Base-by-base conservation (phyloP, 257 asterid genomes). In the Cinchona pubescens region DNA sequence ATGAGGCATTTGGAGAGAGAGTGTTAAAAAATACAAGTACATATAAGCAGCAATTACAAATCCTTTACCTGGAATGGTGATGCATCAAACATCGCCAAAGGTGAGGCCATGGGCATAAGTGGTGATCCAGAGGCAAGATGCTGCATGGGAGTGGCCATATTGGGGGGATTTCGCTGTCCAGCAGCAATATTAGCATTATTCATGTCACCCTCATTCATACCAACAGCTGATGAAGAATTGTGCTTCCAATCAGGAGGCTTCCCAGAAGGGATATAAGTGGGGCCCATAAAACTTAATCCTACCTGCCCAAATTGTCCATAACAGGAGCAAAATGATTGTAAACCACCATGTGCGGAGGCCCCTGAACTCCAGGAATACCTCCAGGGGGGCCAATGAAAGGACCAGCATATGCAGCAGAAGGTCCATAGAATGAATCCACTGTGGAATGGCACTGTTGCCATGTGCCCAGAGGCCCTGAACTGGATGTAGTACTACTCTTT, bases 281-380 rank as follows among this genome's bases (percentile, higher is more conserved):
- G 79, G 76, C 99, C 98, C 98, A 95, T 91, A 80, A 90, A 92
- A 87, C 98, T 92, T 87, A 95, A 84, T 80, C 99, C 98, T 61
- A 95, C 96, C 84, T 89, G 99, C 43, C 99, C 98, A 68, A 87
- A 95, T 76, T 91, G 99, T 78, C 97, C 97, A n/a, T n/a, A 75
- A 92, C 96, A 23, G 99, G 98, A 70, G 97, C 91, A 90, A 95
- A 95, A 88, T 92, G 99, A 79, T 95, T 92, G 69, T 92, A 95
- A 69, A 95, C 96, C 79, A 92, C 99, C 98, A 95, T 91, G 77
- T 94, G 98, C 1, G 98, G 96, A 38, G 93, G 89, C 21, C 93
- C 97, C 78, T 89, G 97, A 82, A 92, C 96, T 77, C 98, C 99
- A 73, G 92, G 88, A 75, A 93, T 89, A 56, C 93, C 90, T 75